phyloP scores from a whole-genome alignment of 768 basidiomycete genomes.

The Boletus reticulatus region DNA sequence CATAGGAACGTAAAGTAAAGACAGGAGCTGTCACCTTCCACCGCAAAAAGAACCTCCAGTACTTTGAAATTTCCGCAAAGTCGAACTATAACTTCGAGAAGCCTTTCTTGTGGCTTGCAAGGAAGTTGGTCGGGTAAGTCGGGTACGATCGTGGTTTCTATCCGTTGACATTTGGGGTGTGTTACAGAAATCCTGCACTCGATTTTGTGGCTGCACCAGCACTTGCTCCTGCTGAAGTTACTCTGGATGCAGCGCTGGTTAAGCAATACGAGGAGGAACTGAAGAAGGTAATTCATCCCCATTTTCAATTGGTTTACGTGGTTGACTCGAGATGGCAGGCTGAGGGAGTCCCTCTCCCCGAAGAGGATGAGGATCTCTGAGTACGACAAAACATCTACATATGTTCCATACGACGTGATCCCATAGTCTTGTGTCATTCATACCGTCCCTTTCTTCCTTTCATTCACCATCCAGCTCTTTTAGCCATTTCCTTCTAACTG shows the following conservation, averaged over 20 bases:
- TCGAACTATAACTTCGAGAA: slow-evolving; percentile 99
- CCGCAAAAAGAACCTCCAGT: slow-evolving; percentile 99
- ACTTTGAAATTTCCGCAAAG: slow-evolving; percentile 99
- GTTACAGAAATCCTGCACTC: slow-evolving; percentile 69
- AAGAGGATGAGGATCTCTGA: slow-evolving; percentile 92
- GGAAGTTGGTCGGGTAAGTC: slow-evolving; percentile 93
- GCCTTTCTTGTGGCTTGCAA: slow-evolving; percentile 98
- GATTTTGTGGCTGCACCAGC: slow-evolving; percentile 98
- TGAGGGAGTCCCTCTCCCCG: slow-evolving; percentile 90
- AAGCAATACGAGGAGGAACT: slow-evolving; percentile 77
- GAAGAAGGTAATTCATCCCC: slow-evolving; percentile 46
- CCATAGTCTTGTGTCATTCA: slow-evolving; percentile 20
- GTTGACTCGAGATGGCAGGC: slow-evolving; percentile 48
- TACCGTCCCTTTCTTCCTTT: slow-evolving; percentile 13
- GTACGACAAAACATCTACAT: slow-evolving; percentile 14
- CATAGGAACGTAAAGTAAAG: slow-evolving; percentile 98
- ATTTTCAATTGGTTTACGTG: background rate
- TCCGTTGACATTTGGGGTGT: background rate
- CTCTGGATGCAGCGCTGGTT: slow-evolving; percentile 79
- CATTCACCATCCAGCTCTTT: slow-evolving; percentile 17
- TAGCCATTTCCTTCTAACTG: slow-evolving; percentile 23
- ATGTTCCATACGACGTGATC: slow-evolving; percentile 21
- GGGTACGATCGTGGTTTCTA: background rate
- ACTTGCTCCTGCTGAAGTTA: slow-evolving; percentile 90
- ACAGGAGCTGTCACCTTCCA: slow-evolving; percentile 99